Evolutionary conservation across 2,329 filamentous ascomycete genomes (phyloP).

Genomic region (Diplodia sapinea): DNA sequence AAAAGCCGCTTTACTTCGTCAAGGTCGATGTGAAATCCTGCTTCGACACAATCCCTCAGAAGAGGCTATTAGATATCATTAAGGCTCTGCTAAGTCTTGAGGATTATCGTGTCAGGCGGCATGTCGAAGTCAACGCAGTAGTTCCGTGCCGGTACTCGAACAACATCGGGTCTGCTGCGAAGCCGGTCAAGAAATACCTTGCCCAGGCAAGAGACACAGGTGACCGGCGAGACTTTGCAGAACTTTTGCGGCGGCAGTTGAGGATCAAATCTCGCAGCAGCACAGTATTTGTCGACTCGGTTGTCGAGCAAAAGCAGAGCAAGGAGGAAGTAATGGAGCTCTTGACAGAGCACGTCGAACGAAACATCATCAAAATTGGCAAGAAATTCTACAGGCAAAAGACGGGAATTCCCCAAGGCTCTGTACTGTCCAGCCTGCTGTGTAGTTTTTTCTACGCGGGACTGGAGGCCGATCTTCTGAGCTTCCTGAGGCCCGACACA

Average conservation of each 20-base stretch:
- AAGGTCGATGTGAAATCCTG: constrained; percentile 92
- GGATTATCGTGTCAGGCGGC: constrained; percentile 73
- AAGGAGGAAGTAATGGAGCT: constrained; percentile 69
- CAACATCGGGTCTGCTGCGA: constrained; percentile 33
- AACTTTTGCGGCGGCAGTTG: background rate
- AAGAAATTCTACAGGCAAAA: constrained; percentile 89
- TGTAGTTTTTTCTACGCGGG: constrained; percentile 97
- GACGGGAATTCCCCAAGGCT: constrained; percentile 90
- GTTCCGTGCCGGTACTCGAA: constrained; percentile 42
- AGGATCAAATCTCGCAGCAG: constrained; percentile 57
- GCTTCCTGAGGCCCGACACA: constrained; percentile 66
- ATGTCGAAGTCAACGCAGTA: constrained; percentile 71
- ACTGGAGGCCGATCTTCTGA: constrained; percentile 72
- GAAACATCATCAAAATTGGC: constrained; percentile 86
- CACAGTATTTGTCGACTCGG: constrained; percentile 78
- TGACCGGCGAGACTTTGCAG: constrained; percentile 39
- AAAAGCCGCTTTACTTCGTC: constrained; percentile 74
- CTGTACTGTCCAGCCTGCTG: constrained; percentile 80
- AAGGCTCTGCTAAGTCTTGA: constrained; percentile 61
- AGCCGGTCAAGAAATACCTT: constrained; percentile 48
- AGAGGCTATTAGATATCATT: constrained; percentile 71
- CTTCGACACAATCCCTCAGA: constrained; percentile 94
- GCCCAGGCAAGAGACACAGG: constrained; percentile 46
- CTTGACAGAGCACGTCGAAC: constrained; percentile 77
- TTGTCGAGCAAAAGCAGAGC: constrained; percentile 63